A percentile compares a stretch with the other conserved stretches of the same genome.
These are phyloP conservation scores for Apiospora aurea DNA, from an alignment of 2,329 filamentous ascomycete species.

Conservation along the genomic window DNA sequence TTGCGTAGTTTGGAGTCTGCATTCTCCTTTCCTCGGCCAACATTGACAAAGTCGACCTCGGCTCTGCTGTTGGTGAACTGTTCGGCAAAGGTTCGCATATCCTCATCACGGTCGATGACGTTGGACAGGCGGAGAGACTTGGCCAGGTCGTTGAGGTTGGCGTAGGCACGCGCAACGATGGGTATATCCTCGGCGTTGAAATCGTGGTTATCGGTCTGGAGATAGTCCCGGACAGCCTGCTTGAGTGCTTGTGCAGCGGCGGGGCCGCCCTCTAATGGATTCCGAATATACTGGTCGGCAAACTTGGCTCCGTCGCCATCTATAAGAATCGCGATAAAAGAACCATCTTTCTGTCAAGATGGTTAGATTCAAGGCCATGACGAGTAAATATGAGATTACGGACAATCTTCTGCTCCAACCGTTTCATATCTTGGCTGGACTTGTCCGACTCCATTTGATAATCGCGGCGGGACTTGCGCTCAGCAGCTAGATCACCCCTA, in stretches of 20 bases:
- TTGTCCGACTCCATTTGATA: constrained; percentile 28
- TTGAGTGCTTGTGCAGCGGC: constrained; percentile 42
- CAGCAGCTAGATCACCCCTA: constrained; percentile 26
- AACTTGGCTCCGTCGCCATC: constrained; percentile 46
- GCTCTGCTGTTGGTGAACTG: constrained; percentile 44
- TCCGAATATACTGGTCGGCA: constrained; percentile 41
- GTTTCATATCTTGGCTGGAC: constrained; percentile 16
- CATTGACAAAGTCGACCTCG: constrained; percentile 46
- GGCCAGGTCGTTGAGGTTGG: constrained; percentile 43
- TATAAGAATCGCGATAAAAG: constrained; percentile 44
- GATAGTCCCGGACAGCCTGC: constrained; percentile 40
- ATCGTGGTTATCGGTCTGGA: constrained; percentile 33
- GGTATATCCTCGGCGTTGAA: constrained; percentile 39
- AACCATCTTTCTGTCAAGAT: constrained; percentile 37
- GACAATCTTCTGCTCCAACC: constrained; percentile 28
- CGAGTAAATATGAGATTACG: constrained; percentile 1
- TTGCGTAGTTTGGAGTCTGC: constrained; percentile 35
- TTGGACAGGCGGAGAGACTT: constrained; percentile 43
- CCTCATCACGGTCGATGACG: constrained; percentile 42
- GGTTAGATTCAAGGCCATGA: constrained; percentile 10
- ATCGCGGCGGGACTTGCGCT: constrained; percentile 29
- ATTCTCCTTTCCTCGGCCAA: constrained; percentile 45
- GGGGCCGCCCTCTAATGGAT: constrained; percentile 38
- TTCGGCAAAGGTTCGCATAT: constrained; percentile 43
- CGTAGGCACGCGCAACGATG: constrained; percentile 44